These are phyloP conservation scores for Beauveria rudraprayagi DNA, from an alignment of 2,329 filamentous ascomycete genomes.

Conservation along the genomic window DNA sequence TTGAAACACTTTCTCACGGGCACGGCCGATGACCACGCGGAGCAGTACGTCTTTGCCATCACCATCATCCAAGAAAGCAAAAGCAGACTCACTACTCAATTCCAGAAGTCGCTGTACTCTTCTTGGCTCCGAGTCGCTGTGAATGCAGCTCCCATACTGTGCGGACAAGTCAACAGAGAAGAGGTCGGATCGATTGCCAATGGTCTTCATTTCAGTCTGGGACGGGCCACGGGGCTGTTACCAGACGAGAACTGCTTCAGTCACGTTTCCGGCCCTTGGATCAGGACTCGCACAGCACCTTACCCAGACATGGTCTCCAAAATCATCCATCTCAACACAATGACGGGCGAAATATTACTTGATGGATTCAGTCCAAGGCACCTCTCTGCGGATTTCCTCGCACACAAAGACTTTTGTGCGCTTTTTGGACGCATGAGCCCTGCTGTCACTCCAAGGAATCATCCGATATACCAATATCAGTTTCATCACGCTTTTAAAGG, in stretches of 20 bases:
- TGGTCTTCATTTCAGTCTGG: not conserved
- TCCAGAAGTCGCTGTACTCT: not conserved
- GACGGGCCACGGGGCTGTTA: rapidly evolving
- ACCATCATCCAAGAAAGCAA: not conserved
- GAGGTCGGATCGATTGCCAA: rapidly evolving
- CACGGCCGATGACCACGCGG: rapidly evolving
- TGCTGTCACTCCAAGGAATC: not conserved
- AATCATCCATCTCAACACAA: slow-evolving; percentile 12
- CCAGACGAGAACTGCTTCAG: not conserved
- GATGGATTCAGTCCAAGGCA: not conserved
- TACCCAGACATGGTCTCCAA: rapidly evolving
- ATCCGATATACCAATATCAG: not conserved
- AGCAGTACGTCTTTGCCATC: not conserved
- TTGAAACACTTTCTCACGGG: not conserved
- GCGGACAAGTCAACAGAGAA: not conserved
- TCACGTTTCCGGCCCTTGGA: not conserved
- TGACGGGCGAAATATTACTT: not conserved
- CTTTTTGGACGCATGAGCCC: not conserved
- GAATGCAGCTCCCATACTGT: not conserved
- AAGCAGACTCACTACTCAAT: not conserved
- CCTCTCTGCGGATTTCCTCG: not conserved
- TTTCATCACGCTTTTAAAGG: not conserved
- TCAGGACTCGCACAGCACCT: not conserved
- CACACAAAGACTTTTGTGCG: not conserved
- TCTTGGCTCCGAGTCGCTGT: not conserved